Percentiles rank a stretch among this genome's conserved stretches.
Evolutionary conservation across 768 basidiomycete genomes (phyloP).

Genomic region (Coprinopsis marcescibilis): DNA sequence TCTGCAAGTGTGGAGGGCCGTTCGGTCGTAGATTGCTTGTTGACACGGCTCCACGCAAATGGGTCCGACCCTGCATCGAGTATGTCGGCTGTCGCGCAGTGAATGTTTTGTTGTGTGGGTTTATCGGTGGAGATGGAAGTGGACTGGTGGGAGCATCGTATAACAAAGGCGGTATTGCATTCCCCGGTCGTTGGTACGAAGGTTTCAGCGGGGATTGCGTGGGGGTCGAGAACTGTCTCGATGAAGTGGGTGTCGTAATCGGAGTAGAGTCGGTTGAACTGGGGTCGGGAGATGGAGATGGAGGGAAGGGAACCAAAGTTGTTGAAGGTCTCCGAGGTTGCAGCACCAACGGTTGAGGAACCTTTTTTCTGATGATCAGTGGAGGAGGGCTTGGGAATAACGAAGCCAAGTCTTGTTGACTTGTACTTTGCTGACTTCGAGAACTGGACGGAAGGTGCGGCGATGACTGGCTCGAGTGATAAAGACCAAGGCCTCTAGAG

Average conservation of each 20-base stretch:
- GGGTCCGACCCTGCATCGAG: slow-evolving; percentile 8
- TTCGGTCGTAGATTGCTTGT: slow-evolving; percentile 10
- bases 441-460: slow-evolving; percentile 13
- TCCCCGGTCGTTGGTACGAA: slow-evolving; percentile 18
- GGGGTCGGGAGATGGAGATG: slow-evolving; percentile 27
- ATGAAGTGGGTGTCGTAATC: slow-evolving; percentile 35
- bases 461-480: slow-evolving; percentile 7
- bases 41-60: slow-evolving; percentile 16
- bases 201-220: slow-evolving; percentile 16
- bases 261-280: slow-evolving; percentile 39
- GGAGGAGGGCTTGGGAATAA: slow-evolving; percentile 36
- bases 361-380: slow-evolving; percentile 28
- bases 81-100: slow-evolving; percentile 13
- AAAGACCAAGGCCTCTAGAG: slow-evolving; percentile 1
- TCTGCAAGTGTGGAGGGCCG: slow-evolving; percentile 16
- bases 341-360: slow-evolving; percentile 36
- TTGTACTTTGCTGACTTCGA: not conserved
- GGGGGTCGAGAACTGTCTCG: slow-evolving; percentile 15
- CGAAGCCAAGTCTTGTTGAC: slow-evolving; percentile 16
- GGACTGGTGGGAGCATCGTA: slow-evolving; percentile 33
- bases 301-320: slow-evolving; percentile 19
- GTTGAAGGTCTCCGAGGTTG: slow-evolving; percentile 13
- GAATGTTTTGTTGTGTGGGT: slow-evolving; percentile 1
- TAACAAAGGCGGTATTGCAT: slow-evolving; percentile 23
- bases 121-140: slow-evolving; percentile 28